Percentiles rank a stretch among this genome's conserved stretches.
These are phyloP conservation scores for Aurantiochytrium sp. DNA, from an alignment of 108 stramenopile species.

Conservation along the genomic window DNA sequence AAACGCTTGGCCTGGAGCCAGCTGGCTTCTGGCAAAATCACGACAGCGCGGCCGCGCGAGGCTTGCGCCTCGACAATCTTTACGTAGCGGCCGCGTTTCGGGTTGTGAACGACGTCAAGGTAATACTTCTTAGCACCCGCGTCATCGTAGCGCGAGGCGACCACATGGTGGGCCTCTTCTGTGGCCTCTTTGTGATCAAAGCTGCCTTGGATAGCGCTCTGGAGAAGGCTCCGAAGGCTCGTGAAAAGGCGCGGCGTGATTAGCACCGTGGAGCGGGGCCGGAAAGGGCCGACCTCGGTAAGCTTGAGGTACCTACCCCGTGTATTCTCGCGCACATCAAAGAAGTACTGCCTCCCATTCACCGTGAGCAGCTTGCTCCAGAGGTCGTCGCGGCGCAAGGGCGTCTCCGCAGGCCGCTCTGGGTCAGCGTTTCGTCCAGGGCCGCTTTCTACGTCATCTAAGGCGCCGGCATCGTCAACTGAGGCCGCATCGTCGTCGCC, in stretches of 20 bases:
- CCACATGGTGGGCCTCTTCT: background rate
- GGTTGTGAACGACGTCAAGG: background rate
- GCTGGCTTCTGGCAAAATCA: background rate
- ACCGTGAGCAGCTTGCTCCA: background rate
- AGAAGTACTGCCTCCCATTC: background rate
- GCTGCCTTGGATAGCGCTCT: background rate
- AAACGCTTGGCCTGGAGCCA: background rate
- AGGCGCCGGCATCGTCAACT: too few species aligned
- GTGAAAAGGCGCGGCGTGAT: background rate
- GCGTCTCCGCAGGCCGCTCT: too few species aligned
- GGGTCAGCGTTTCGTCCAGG: too few species aligned
- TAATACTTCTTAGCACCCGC: background rate
- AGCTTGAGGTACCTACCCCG: constrained; percentile 9
- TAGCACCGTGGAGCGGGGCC: background rate
- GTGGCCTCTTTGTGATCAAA: background rate
- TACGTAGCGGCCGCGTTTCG: background rate
- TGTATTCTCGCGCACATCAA: constrained; percentile 1
- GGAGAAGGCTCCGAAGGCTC: background rate
- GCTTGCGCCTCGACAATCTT: background rate
- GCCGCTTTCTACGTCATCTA: too few species aligned
- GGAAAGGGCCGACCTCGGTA: background rate
- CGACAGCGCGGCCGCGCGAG: background rate
- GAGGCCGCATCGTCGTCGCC: too few species aligned
- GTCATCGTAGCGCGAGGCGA: background rate
- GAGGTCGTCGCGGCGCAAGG: background rate